phyloP scores from a whole-genome alignment of 2,329 filamentous ascomycete species.

The Metarhizium humberi region DNA sequence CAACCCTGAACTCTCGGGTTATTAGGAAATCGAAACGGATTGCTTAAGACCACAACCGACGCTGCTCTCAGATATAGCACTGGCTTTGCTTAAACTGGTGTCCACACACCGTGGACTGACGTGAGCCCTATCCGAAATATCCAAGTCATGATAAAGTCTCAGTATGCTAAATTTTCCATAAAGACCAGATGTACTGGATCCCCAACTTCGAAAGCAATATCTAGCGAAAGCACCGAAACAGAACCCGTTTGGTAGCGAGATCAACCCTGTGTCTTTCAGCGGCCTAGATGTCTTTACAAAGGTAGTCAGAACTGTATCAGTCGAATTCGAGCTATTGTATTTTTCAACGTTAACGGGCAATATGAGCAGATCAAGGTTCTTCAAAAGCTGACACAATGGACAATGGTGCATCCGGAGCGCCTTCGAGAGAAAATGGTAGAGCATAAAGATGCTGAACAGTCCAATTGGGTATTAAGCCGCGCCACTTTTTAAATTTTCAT shows the following conservation, averaged over 20 bases:
- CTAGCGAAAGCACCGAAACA: slow-evolving; percentile 65
- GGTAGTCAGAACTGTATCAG: slow-evolving; percentile 29
- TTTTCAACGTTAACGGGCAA: not conserved
- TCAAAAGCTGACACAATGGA: slow-evolving; percentile 84
- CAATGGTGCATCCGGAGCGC: slow-evolving; percentile 76
- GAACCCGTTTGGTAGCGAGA: slow-evolving; percentile 80
- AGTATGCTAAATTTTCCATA: not conserved
- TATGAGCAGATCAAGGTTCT: slow-evolving; percentile 56
- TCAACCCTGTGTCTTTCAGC: slow-evolving; percentile 62
- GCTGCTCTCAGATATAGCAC: slow-evolving; percentile 69
- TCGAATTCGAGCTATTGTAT: not conserved
- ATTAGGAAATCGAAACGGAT: slow-evolving; percentile 77
- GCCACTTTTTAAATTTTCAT: not conserved
- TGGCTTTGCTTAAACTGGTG: slow-evolving; percentile 82
- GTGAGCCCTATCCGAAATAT: slow-evolving; percentile 42
- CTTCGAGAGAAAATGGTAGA: slow-evolving; percentile 82
- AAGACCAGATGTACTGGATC: slow-evolving; percentile 82
- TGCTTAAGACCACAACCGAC: slow-evolving; percentile 73
- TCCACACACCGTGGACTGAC: slow-evolving; percentile 89
- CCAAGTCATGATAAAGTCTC: not conserved
- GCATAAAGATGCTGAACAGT: slow-evolving; percentile 71
- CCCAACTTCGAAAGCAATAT: slow-evolving; percentile 86
- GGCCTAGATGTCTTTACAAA: slow-evolving; percentile 79
- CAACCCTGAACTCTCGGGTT: not conserved
- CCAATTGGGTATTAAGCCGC: slow-evolving; percentile 59